A percentile compares a stretch with the other conserved stretches of the same genome.
Evolutionary conservation across 805 yeast genomes (phyloP).

Genomic region (Trichomonascus vanleenenianus): DNA sequence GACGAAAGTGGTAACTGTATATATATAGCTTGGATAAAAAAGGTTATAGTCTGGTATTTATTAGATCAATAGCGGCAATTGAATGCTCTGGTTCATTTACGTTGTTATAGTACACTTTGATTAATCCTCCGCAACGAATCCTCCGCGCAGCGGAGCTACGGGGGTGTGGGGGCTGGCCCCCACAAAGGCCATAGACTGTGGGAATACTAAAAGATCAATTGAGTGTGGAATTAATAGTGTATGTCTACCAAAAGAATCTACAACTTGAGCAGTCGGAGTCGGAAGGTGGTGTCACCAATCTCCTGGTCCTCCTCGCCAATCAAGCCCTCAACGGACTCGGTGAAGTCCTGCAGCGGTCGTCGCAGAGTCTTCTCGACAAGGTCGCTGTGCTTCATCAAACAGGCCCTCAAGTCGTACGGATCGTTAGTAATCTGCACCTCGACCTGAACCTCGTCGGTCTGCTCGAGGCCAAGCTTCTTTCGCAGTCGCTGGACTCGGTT

Average conservation of each 20-base stretch:
- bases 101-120: too few species aligned
- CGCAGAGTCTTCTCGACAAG: constrained; percentile 73
- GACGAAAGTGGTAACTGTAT: constrained; percentile 6
- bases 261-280: constrained; percentile 67
- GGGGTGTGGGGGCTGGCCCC: too few species aligned
- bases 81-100: too few species aligned
- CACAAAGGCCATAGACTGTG: too few species aligned
- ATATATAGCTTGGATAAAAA: too few species aligned
- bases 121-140: too few species aligned
- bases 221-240: too few species aligned
- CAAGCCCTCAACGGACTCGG: constrained; percentile 39
- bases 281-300: constrained; percentile 65
- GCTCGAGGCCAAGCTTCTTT: constrained; percentile 90
- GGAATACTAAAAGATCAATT: too few species aligned
- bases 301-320: constrained; percentile 85
- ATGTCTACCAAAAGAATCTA: too few species aligned
- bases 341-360: constrained; percentile 44
- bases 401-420: constrained; percentile 33
- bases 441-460: constrained; percentile 90
- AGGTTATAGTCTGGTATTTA: too few species aligned
- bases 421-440: constrained; percentile 65
- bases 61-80: too few species aligned
- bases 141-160: too few species aligned
- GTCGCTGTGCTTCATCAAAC: constrained; percentile 57
- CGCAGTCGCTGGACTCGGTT: constrained; percentile 97